phyloP scores from a whole-genome alignment of 2,329 filamentous ascomycete genomes.

The Fusarium avenaceum region DNA sequence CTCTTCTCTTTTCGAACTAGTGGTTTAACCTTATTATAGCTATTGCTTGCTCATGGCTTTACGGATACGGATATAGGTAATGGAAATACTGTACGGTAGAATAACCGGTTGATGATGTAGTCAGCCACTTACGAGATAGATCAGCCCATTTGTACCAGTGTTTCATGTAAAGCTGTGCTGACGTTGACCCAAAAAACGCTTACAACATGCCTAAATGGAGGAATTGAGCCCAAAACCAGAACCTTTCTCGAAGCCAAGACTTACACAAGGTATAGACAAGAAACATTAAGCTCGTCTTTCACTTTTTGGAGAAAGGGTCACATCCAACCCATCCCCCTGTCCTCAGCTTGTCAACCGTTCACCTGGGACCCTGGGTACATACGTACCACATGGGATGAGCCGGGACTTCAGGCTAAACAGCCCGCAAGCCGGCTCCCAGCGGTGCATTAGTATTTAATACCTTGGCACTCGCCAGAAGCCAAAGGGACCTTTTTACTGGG shows the following conservation, averaged over 20 bases:
- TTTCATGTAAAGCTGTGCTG: not conserved
- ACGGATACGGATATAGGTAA: not conserved
- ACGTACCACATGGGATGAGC: not conserved
- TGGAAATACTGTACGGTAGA: not conserved
- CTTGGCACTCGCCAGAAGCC: slow-evolving; percentile 13
- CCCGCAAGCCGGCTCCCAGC: not conserved
- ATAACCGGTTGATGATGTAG: slow-evolving; percentile 6
- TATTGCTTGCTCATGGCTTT: not conserved
- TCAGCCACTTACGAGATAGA: not conserved
- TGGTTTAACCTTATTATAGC: not conserved
- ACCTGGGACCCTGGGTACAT: slow-evolving; percentile 1
- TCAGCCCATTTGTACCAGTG: not conserved
- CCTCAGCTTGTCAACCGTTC: slow-evolving; percentile 28
- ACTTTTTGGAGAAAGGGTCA: slow-evolving; percentile 3
- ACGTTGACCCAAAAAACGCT: not conserved
- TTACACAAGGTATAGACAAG: not conserved
- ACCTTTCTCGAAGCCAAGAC: slow-evolving; percentile 15
- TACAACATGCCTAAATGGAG: not conserved
- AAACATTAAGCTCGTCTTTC: not conserved
- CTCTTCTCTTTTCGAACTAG: not conserved
- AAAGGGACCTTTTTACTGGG: not conserved
- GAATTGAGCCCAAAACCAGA: not conserved
- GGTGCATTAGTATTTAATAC: not conserved
- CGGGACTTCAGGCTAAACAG: slow-evolving; percentile 30
- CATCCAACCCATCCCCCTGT: slow-evolving; percentile 8